Percentiles rank a stretch among this genome's conserved stretches.
Evolutionary conservation across 228 moss, liverwort and hornwort genomes (phyloP).

Genomic region (Sphagnum magellanicum): DNA sequence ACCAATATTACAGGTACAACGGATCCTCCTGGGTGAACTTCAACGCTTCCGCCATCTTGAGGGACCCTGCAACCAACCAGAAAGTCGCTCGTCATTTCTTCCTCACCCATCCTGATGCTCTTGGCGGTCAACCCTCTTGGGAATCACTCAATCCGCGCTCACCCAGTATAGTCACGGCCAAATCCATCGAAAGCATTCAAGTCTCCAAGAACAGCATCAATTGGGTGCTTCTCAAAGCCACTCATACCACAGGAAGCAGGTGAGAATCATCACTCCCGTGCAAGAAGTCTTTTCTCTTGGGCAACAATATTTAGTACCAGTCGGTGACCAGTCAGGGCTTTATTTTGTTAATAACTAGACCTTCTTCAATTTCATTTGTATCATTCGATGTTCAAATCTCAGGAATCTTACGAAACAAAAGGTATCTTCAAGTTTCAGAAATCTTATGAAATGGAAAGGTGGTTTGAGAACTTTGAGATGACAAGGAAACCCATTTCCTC

Average conservation of each 20-base stretch:
- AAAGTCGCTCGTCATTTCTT: slow-evolving; percentile 35
- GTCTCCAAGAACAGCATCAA: slow-evolving; percentile 13
- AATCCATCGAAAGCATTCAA: rapidly evolving
- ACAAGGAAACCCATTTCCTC: too few species aligned
- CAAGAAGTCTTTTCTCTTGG: not conserved
- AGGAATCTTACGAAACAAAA: not conserved
- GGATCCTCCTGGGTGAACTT: slow-evolving; percentile 16
- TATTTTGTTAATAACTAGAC: too few species aligned
- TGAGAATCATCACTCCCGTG: slow-evolving; percentile 4
- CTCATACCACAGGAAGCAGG: slow-evolving; percentile 17
- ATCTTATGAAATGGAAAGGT: not conserved
- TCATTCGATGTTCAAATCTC: not conserved
- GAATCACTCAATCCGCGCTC: slow-evolving; percentile 1
- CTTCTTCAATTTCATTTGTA: too few species aligned
- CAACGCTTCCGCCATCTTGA: slow-evolving; percentile 28
- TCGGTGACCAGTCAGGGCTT: too few species aligned
- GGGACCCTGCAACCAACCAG: slow-evolving; percentile 7
- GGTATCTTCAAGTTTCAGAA: not conserved
- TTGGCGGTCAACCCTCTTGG: slow-evolving; percentile 35
- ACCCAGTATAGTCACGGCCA: slow-evolving; percentile 17
- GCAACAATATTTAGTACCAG: too few species aligned
- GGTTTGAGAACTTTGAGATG: too few species aligned
- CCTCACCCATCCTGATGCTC: slow-evolving; percentile 6
- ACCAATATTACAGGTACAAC: slow-evolving; percentile 36
- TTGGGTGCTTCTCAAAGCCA: slow-evolving; percentile 24